Base-by-base conservation (phyloP, 1,139 yeast genomes). In the Geotrichum europaeum region DNA sequence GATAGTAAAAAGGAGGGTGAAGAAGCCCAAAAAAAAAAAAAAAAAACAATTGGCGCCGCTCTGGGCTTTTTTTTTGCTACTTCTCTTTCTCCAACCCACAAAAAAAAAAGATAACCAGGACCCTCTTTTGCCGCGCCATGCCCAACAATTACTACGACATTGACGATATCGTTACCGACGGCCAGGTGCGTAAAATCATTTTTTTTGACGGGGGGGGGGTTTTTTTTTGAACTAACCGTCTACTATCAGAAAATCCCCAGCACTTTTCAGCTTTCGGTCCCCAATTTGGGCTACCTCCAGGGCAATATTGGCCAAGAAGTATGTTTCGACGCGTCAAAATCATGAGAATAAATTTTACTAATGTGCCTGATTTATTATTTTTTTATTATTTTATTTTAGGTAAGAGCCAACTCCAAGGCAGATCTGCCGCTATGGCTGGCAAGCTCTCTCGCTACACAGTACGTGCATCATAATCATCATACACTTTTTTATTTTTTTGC, bases 391-490 rank as follows among this genome's bases (percentile, higher is more conserved):
- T 40, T 22, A 15, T 10, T 24, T 13, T 53, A 84, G 64, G 80
- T 89, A 20, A 76, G 78, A 60, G 80, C 84, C 67, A 86, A 85
- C 52, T 80, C 96, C 1, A 85, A 85, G 68, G 71, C 90, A 4
- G 95, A 89, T 63, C 78, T 94, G 51, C 98, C 99, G 0, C 73
- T 91, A 43, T 94, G 99, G 99, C 75, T 94, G 55, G 96, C 97
- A 0, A 86, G 85, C 65, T 81, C 88, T 4, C 75, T 94, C 51
- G 96, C 96, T 1, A 59, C 67, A 28, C 63, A 66, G 66, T 66
- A 78, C 80, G 49, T 79, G 82, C 51, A 78, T 22, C 9, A 12
- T 25, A 18, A 36, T 15, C 9, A 7, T 28, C 32, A 24, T 24
- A 28, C 32, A 28, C 20, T 18, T 40, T n/a, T 7, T 40, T 40